phyloP scores from a whole-genome alignment of 2,329 filamentous ascomycete genomes.

The Ceratocystis albifundus region DNA sequence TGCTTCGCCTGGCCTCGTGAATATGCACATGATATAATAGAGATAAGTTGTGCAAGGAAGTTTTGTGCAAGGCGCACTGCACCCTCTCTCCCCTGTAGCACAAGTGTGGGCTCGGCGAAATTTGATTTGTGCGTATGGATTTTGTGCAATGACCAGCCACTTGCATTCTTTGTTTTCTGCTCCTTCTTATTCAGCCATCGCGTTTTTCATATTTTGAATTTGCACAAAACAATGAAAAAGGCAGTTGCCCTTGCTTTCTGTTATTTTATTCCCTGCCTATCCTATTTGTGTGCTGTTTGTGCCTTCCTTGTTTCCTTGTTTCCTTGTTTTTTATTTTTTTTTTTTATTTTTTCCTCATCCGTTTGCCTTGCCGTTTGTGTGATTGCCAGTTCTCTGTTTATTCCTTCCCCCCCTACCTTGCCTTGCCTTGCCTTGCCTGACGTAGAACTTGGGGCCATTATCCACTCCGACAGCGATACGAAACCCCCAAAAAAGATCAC shows the following conservation, averaged over 20 bases:
- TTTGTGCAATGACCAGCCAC: slow-evolving; percentile 18
- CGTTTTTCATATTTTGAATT: slow-evolving; percentile 3
- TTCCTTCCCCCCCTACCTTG: slow-evolving; percentile 6
- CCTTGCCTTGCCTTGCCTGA: background rate
- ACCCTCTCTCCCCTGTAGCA: background rate
- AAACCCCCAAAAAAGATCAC: slow-evolving; percentile 11
- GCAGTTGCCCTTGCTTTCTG: background rate
- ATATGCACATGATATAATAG: background rate
- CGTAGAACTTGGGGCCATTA: background rate
- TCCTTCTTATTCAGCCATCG: background rate
- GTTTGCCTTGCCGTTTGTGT: background rate
- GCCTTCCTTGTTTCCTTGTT: slow-evolving; percentile 11
- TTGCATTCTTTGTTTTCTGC: slow-evolving; percentile 16
- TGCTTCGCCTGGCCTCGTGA: background rate
- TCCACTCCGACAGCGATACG: background rate
- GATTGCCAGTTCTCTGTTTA: background rate
- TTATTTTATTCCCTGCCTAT: slow-evolving; percentile 5
- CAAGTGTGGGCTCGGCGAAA: background rate
- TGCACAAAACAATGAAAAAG: slow-evolving; percentile 9
- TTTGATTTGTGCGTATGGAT: background rate
- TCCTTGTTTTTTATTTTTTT: slow-evolving; percentile 14
- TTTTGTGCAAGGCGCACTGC: background rate
- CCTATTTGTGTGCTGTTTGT: slow-evolving; percentile 10
- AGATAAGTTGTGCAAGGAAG: background rate
- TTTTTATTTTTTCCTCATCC: background rate